Evolutionary conservation across 805 yeast genomes (phyloP).

Genomic region (Lipomyces mesembrius): DNA sequence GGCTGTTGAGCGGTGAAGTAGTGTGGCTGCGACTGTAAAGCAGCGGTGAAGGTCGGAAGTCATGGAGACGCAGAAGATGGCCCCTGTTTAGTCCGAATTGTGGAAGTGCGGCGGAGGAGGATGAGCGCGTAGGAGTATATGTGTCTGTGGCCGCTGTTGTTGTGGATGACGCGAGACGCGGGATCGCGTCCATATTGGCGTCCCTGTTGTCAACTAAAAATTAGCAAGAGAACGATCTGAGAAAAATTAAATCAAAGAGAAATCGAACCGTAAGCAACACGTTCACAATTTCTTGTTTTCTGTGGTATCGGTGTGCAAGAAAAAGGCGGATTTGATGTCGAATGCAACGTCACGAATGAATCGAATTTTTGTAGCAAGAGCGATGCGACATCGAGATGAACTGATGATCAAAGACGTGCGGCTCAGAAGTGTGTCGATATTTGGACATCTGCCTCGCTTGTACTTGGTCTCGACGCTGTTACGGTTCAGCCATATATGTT

Average conservation of each 20-base stretch:
- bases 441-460: neutral
- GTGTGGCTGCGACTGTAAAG: slow-evolving; percentile 27
- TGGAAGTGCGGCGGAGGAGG: neutral
- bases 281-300: neutral
- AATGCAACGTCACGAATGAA: neutral
- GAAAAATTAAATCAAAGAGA: neutral
- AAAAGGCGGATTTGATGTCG: neutral
- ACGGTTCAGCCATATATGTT: neutral
- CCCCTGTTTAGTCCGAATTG: slow-evolving; percentile 30
- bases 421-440: neutral
- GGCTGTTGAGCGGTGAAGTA: slow-evolving; percentile 24
- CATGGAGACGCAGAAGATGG: slow-evolving; percentile 25
- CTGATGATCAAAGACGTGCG: neutral
- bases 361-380: neutral
- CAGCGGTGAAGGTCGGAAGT: slow-evolving; percentile 21
- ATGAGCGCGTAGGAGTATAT: slow-evolving; percentile 18
- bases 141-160: slow-evolving; percentile 1
- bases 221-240: neutral
- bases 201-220: neutral
- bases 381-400: neutral
- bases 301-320: neutral
- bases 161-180: slow-evolving; percentile 1
- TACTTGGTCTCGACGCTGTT: neutral
- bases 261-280: neutral
- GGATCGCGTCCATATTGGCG: slow-evolving; percentile 4